Percentiles rank a stretch among this genome's conserved stretches.
Evolutionary conservation across 257 asterid species (phyloP).

Genomic region (Solanum okadae): DNA sequence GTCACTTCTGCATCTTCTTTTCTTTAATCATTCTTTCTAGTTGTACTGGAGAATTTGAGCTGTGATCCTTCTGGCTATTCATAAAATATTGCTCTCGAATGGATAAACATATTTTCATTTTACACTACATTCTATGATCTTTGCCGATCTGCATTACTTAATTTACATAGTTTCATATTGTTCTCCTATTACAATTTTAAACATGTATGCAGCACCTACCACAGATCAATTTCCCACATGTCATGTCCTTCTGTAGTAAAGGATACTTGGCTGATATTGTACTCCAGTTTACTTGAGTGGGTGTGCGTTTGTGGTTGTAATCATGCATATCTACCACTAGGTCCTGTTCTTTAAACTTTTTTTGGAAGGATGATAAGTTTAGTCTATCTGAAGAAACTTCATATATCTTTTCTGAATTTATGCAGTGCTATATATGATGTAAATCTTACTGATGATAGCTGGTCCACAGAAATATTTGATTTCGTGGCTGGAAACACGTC

Average conservation of each 20-base stretch:
- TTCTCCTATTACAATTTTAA: background rate
- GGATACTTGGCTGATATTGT: background rate
- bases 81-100: background rate
- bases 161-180: background rate
- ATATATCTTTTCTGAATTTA: background rate
- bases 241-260: too few relatives aligned
- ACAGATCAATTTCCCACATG: too few relatives aligned
- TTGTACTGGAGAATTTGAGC: background rate
- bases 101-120: background rate
- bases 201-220: background rate
- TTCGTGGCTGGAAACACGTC: conserved; percentile 51
- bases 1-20: background rate
- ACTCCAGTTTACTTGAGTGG: background rate
- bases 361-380: background rate
- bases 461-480: conserved; percentile 45
- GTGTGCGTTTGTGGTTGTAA: background rate
- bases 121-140: background rate
- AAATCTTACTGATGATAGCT: conserved; percentile 45
- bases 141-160: background rate
- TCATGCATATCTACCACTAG: background rate
- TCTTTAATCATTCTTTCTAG: background rate
- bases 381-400: background rate
- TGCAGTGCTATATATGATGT: conserved; percentile 58
- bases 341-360: background rate
- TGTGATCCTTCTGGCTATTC: background rate